A percentile compares a stretch with the other conserved stretches of the same genome.
Conservation (phyloP, 2,329 filamentous ascomycete species). For the Alternaria postmessia region DNA sequence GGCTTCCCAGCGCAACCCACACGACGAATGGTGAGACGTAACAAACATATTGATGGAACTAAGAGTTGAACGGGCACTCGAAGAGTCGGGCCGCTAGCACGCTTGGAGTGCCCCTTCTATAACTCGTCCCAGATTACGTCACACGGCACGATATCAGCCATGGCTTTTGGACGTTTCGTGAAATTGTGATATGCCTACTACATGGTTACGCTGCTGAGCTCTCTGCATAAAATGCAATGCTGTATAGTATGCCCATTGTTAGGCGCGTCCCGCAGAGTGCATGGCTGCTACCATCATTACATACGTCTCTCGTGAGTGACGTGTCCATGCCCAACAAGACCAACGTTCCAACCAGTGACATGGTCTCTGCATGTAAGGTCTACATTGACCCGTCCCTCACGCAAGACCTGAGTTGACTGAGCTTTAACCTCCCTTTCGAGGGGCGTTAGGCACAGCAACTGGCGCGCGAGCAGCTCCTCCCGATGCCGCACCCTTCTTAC, state of each 20-base stretch:
- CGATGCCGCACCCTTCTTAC: conserved; percentile 46
- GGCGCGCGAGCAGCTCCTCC: conserved; percentile 33
- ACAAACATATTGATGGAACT: too few species aligned
- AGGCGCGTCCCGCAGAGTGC: background rate
- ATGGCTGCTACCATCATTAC: background rate
- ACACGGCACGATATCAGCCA: background rate
- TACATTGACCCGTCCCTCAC: fast-evolving
- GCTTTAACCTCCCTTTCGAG: conserved; percentile 38
- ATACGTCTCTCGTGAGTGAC: background rate
- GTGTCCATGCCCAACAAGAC: fast-evolving
- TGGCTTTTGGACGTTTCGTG: background rate
- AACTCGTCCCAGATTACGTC: background rate
- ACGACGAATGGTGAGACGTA: background rate
- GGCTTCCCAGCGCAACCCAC: fast-evolving
- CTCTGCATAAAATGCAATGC: background rate
- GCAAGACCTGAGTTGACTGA: background rate
- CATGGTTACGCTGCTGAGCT: background rate
- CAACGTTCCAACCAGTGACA: background rate
- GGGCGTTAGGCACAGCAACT: conserved; percentile 43
- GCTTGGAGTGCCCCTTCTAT: background rate
- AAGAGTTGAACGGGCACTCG: too few species aligned
- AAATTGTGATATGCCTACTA: conserved; percentile 11
- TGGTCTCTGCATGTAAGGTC: background rate
- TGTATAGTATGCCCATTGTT: background rate
- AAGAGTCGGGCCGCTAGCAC: background rate